A percentile compares a stretch with the other conserved stretches of the same genome.
phyloP scores from a whole-genome alignment of 495 filamentous ascomycete species.

The Haplographium delicatum region DNA sequence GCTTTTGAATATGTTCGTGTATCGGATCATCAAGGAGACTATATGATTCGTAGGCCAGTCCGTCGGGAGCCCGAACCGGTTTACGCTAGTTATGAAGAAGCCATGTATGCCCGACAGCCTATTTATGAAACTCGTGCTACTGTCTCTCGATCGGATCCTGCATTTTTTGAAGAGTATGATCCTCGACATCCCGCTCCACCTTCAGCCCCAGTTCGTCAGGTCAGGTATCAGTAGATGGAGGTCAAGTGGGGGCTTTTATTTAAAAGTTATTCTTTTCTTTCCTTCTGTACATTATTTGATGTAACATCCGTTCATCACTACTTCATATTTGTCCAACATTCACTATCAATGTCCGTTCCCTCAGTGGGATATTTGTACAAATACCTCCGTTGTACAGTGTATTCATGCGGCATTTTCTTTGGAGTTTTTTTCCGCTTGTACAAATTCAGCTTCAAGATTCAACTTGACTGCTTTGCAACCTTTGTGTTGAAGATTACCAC shows the following conservation, averaged over 20 bases:
- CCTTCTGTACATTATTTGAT: slow-evolving; percentile 7
- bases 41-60: slow-evolving; percentile 39
- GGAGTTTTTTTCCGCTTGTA: background rate
- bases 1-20: slow-evolving; percentile 41
- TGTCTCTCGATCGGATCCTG: slow-evolving; percentile 21
- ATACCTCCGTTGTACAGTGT: slow-evolving; percentile 4
- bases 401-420: background rate
- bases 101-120: slow-evolving; percentile 14
- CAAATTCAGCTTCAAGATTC: background rate
- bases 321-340: background rate
- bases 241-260: slow-evolving; percentile 3
- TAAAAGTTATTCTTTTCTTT: slow-evolving; percentile 2
- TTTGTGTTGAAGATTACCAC: background rate
- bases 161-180: slow-evolving; percentile 38
- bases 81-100: slow-evolving; percentile 25
- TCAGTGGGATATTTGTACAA: slow-evolving; percentile 1
- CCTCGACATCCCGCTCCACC: slow-evolving; percentile 26
- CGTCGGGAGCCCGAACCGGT: slow-evolving; percentile 24
- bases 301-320: slow-evolving; percentile 10
- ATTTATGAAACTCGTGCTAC: slow-evolving; percentile 20
- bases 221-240: slow-evolving; percentile 20
- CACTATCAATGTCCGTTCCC: background rate
- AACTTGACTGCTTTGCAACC: background rate
- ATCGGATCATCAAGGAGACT: slow-evolving; percentile 38
- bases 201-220: slow-evolving; percentile 15